Evolutionary conservation across 169 alveolate genomes (phyloP).

Genomic region (Plasmodium ovale): DNA sequence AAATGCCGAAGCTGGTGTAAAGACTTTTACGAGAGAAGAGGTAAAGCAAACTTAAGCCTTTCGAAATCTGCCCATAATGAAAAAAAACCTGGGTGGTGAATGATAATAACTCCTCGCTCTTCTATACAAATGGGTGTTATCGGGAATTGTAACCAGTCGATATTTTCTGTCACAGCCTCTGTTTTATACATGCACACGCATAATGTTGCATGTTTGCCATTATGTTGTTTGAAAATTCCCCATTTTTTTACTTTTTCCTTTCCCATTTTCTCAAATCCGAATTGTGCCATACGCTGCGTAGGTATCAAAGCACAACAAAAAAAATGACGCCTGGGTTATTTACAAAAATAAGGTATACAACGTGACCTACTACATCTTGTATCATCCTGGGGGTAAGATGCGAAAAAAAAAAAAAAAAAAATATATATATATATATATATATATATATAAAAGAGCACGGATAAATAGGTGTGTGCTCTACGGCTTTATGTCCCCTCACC

Average conservation of each 20-base stretch:
- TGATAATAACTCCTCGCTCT: neutral
- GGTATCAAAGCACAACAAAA: slow-evolving; percentile 80
- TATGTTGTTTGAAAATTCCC: neutral
- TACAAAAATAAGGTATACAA: slow-evolving; percentile 85
- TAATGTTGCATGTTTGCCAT: no score
- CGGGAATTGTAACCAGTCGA: no score
- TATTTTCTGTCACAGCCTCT: no score
- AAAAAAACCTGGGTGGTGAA: neutral
- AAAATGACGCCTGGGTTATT: slow-evolving; percentile 84
- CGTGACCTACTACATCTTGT: slow-evolving; percentile 80
- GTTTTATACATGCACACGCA: no score
- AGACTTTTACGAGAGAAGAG: slow-evolving; percentile 63
- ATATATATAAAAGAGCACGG: neutral
- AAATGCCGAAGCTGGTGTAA: neutral
- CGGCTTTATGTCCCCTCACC: neutral
- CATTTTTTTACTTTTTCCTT: neutral
- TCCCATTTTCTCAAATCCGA: neutral
- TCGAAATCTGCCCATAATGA: neutral
- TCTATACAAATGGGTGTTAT: neutral
- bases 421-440: neutral
- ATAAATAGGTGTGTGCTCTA: neutral
- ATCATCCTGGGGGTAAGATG: slow-evolving; percentile 87
- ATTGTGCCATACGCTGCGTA: slow-evolving; percentile 6
- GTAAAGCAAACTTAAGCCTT: no score
- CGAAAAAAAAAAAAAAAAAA: neutral